These are phyloP conservation scores for Diospyros kaki DNA, from an alignment of 148 eudicot species.

Conservation along the genomic window DNA sequence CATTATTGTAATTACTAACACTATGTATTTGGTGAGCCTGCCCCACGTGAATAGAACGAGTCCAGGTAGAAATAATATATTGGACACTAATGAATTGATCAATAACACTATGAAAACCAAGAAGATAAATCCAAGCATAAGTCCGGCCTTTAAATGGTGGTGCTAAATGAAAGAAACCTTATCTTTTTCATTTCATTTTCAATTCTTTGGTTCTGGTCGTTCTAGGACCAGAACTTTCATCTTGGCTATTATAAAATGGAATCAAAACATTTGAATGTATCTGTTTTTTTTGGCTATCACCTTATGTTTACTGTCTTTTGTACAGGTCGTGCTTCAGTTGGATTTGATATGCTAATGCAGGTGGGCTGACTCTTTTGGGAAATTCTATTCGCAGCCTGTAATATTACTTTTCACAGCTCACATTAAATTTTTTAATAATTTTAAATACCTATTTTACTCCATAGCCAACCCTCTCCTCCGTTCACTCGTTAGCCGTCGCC, in stretches of 20 bases:
- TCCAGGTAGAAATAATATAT: not conserved
- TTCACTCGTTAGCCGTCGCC: no score
- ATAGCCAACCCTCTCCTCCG: no score
- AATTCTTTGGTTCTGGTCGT: not conserved
- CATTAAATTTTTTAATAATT: no score
- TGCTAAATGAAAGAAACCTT: not conserved
- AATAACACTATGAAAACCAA: not conserved
- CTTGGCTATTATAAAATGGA: not conserved
- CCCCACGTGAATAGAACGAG: not conserved
- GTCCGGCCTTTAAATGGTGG: not conserved
- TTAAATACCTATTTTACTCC: no score
- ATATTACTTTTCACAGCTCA: no score
- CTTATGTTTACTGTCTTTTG: not conserved
- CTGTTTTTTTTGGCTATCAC: not conserved
- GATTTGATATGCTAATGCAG: not conserved
- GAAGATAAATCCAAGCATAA: slow-evolving; percentile 6
- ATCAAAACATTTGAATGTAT: not conserved
- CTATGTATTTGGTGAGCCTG: not conserved
- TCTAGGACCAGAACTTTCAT: not conserved
- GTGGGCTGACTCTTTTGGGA: no score
- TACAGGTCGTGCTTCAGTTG: not conserved
- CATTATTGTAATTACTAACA: not conserved
- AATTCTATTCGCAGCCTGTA: no score
- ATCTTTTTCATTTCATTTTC: not conserved
- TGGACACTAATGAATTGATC: not conserved